Conservation (phyloP, 768 basidiomycete species). For the Lentinula sp. region DNA sequence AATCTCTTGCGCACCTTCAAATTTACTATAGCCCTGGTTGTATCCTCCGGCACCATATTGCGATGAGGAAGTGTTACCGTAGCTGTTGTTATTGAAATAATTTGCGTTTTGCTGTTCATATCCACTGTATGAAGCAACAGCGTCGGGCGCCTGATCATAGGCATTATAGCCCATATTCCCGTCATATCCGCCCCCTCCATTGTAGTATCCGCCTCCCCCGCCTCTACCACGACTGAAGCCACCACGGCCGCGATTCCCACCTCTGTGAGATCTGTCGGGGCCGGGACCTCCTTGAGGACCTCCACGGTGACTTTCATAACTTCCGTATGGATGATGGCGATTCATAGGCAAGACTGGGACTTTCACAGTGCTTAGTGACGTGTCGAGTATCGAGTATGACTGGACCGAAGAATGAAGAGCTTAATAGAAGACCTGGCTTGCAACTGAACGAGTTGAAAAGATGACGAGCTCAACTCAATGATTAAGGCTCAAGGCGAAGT, state of each 20-base stretch:
- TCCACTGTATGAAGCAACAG: slow-evolving; percentile 61
- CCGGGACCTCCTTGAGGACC: slow-evolving; percentile 63
- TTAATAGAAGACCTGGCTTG: slow-evolving; percentile 12
- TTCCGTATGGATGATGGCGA: slow-evolving; percentile 85
- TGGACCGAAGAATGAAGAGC: slow-evolving; percentile 17
- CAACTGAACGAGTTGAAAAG: slow-evolving; percentile 4
- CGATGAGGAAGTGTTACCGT: slow-evolving; percentile 44
- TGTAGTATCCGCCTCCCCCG: slow-evolving; percentile 47
- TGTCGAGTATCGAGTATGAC: slow-evolving; percentile 3
- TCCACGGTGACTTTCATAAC: slow-evolving; percentile 47
- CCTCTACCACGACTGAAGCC: slow-evolving; percentile 28
- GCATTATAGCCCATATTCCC: slow-evolving; percentile 43
- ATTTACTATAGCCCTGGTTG: slow-evolving; percentile 53
- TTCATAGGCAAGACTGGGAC: slow-evolving; percentile 43
- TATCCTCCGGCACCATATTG: slow-evolving; percentile 49
- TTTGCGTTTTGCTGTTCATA: slow-evolving; percentile 60
- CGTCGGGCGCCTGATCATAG: slow-evolving; percentile 67
- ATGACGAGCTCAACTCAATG: slow-evolving; percentile 17
- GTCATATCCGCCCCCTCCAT: slow-evolving; percentile 50
- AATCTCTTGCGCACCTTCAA: slow-evolving; percentile 85
- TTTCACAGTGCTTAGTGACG: slow-evolving; percentile 13
- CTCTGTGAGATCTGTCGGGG: slow-evolving; percentile 70
- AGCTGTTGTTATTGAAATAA: slow-evolving; percentile 68
- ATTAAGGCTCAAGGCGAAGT: slow-evolving; percentile 9
- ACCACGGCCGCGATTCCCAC: slow-evolving; percentile 38